These are phyloP conservation scores for Inga oerstediana DNA, from an alignment of 306 rosid genomes.

Conservation along the genomic window DNA sequence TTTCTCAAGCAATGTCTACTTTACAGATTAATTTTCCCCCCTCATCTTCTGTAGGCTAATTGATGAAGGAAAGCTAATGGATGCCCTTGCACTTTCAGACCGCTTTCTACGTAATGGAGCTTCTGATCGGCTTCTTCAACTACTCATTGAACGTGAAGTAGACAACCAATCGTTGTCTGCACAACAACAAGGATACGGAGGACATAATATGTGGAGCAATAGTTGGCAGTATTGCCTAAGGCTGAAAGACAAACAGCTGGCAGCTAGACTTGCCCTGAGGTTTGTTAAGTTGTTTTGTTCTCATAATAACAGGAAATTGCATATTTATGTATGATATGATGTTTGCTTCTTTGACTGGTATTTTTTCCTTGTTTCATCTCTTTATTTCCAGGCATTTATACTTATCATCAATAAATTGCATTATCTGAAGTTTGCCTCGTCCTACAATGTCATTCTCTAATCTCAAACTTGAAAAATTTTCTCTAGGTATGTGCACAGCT, in stretches of 20 bases:
- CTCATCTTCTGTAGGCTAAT: conserved; percentile 58
- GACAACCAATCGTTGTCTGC: conserved; percentile 59
- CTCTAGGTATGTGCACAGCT: conserved; percentile 76
- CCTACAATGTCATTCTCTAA: conserved; percentile 24
- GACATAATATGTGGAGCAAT: conserved; percentile 68
- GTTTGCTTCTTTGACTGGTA: neutral
- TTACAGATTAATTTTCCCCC: conserved; percentile 12
- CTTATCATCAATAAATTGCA: conserved; percentile 2
- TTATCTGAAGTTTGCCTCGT: conserved; percentile 21
- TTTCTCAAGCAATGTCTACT: conserved; percentile 25
- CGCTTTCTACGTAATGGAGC: conserved; percentile 98
- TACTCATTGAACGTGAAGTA: conserved; percentile 77
- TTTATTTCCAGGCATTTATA: conserved; percentile 24
- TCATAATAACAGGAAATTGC: conserved; percentile 26
- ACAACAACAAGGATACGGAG: conserved; percentile 61
- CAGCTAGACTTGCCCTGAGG: conserved; percentile 92
- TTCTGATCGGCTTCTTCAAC: conserved; percentile 82
- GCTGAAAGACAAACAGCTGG: conserved; percentile 88
- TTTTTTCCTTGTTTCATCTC: neutral
- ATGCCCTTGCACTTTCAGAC: conserved; percentile 97
- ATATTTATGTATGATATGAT: conserved; percentile 18
- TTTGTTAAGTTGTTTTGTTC: conserved; percentile 43
- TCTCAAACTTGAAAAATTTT: conserved; percentile 30
- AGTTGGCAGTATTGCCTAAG: conserved; percentile 98
- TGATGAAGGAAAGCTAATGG: conserved; percentile 89